Conservation (phyloP, 2,329 filamentous ascomycete genomes). For the Intubia oerlemansii region DNA sequence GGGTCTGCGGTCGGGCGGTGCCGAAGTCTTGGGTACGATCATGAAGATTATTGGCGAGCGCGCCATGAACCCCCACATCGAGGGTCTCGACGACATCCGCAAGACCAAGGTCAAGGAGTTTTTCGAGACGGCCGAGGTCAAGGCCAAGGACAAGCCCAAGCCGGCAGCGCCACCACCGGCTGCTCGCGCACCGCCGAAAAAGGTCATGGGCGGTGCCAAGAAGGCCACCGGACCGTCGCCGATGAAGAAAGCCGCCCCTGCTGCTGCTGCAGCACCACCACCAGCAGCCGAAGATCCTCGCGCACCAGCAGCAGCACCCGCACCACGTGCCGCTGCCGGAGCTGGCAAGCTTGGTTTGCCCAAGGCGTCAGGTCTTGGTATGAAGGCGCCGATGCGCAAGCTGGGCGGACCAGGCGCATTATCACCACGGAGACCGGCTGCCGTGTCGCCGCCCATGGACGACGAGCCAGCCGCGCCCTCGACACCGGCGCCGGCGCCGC, state of each 20-base stretch:
- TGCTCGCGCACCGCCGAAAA: constrained; percentile 24
- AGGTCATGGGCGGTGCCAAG: constrained; percentile 20
- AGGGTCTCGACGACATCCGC: constrained; percentile 84
- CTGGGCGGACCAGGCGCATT: constrained; percentile 24
- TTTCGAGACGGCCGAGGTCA: constrained; percentile 62
- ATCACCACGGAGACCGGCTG: constrained; percentile 30
- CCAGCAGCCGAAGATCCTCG: background rate
- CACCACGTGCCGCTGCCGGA: constrained; percentile 18
- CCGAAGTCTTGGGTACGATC: constrained; percentile 76
- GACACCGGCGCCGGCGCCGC: constrained; percentile 35
- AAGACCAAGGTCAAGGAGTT: constrained; percentile 94
- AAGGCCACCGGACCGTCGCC: constrained; percentile 20
- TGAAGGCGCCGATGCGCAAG: constrained; percentile 37
- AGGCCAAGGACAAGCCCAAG: constrained; percentile 84
- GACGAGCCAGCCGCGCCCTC: constrained; percentile 31
- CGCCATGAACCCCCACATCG: constrained; percentile 80
- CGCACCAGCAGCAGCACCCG: constrained; percentile 36
- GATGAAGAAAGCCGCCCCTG: constrained; percentile 15
- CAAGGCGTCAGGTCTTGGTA: constrained; percentile 28
- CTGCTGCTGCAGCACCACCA: constrained; percentile 22
- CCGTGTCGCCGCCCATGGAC: constrained; percentile 27
- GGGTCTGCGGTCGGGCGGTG: constrained; percentile 66
- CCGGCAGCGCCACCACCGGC: constrained; percentile 15
- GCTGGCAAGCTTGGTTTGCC: constrained; percentile 33
- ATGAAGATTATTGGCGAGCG: constrained; percentile 99